phyloP scores from a whole-genome alignment of 371 early-diverging fungal species.

The Mortierella sp. region DNA sequence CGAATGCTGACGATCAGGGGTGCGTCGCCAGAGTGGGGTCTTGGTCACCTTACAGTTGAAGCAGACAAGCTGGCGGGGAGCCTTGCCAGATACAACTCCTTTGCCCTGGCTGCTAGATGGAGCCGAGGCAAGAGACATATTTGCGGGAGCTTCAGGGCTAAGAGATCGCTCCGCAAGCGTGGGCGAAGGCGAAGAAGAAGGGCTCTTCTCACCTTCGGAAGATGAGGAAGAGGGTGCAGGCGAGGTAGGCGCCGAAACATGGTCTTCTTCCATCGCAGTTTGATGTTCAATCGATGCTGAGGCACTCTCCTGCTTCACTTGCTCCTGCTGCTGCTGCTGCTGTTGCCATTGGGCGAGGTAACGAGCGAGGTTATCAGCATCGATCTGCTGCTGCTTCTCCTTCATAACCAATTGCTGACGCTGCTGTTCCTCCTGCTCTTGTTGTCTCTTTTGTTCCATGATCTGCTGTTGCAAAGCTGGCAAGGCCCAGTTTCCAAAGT shows the following conservation, averaged over 20 bases:
- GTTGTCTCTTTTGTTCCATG: slow-evolving; percentile 7
- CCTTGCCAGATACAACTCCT: slow-evolving; percentile 16
- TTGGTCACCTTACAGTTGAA: slow-evolving; percentile 82
- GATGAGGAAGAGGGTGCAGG: slow-evolving; percentile 16
- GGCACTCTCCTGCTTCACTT: slow-evolving; percentile 30
- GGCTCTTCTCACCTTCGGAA: slow-evolving; percentile 5
- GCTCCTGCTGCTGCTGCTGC: slow-evolving; percentile 7
- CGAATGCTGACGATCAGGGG: slow-evolving; percentile 78
- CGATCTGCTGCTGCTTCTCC: slow-evolving; percentile 22
- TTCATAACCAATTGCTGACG: slow-evolving; percentile 12
- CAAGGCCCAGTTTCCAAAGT: background rate
- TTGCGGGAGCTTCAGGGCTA: slow-evolving; percentile 25
- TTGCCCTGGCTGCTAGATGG: slow-evolving; percentile 1
- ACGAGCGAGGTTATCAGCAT: slow-evolving; percentile 45
- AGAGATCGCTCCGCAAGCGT: slow-evolving; percentile 31
- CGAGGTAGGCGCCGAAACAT: slow-evolving; percentile 22
- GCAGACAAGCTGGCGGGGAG: slow-evolving; percentile 78
- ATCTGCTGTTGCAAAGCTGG: slow-evolving; percentile 14
- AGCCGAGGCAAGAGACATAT: background rate
- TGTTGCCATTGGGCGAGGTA: slow-evolving; percentile 36
- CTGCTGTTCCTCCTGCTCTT: slow-evolving; percentile 17
- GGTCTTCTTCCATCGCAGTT: slow-evolving; percentile 25
- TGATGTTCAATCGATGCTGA: background rate
- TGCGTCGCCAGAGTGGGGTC: slow-evolving; percentile 86
- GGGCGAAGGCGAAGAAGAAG: slow-evolving; percentile 14